These are phyloP conservation scores for Cantharellus cinnabarinus DNA, from an alignment of 768 basidiomycete species.

Conservation along the genomic window DNA sequence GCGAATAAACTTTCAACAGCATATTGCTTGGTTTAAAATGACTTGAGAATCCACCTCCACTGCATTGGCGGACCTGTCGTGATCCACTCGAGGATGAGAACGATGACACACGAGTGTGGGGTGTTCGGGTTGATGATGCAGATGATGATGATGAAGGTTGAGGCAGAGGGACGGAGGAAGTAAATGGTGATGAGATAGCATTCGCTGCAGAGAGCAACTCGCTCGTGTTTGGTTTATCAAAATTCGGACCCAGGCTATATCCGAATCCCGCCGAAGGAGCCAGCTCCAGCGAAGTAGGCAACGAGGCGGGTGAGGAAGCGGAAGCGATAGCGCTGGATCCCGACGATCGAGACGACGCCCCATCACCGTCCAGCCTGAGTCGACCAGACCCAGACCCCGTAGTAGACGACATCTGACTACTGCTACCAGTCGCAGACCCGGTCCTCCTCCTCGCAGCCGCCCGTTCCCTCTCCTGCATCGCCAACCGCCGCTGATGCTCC, in stretches of 20 bases:
- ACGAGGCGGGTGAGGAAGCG: neutral
- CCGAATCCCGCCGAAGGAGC: neutral
- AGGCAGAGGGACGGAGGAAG: constrained; percentile 1
- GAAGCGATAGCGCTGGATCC: neutral
- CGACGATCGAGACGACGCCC: neutral
- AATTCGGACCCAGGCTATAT: neutral
- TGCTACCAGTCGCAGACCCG: too few species aligned
- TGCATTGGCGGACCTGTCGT: too few species aligned
- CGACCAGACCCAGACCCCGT: too few species aligned
- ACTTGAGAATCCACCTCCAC: constrained; percentile 9
- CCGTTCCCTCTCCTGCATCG: neutral
- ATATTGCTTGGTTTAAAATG: constrained; percentile 15
- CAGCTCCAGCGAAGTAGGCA: neutral
- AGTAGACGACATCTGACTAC: too few species aligned
- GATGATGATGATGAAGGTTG: neutral
- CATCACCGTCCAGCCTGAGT: neutral
- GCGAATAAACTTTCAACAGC: constrained; percentile 52
- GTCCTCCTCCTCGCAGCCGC: neutral
- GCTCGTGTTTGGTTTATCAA: too few species aligned
- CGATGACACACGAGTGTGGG: too few species aligned
- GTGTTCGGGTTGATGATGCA: too few species aligned
- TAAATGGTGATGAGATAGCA: neutral
- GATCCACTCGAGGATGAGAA: too few species aligned
- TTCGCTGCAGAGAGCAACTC: too few species aligned
- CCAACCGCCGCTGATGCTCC: neutral